phyloP scores from a whole-genome alignment of 305 asterid species.

The Plantago coronopus region DNA sequence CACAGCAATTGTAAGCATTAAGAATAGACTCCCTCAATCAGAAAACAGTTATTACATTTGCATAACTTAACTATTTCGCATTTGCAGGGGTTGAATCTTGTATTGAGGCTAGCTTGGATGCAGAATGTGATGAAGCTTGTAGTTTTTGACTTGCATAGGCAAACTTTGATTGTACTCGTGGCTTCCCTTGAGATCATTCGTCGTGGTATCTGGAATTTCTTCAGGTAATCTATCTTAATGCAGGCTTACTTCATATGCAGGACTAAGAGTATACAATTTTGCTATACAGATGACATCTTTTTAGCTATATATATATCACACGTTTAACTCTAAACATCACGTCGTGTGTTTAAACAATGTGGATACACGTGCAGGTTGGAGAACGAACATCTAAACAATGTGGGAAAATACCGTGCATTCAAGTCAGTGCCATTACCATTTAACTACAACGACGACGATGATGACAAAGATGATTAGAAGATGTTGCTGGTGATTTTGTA shows the following conservation, averaged over 20 bases:
- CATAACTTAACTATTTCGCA: background rate
- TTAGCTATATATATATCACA: too few relatives aligned
- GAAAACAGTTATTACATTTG: too few relatives aligned
- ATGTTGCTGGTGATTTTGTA: background rate
- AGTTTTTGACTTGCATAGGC: slow-evolving; percentile 35
- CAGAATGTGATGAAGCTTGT: slow-evolving; percentile 21
- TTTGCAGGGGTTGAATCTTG: slow-evolving; percentile 22
- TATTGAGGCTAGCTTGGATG: slow-evolving; percentile 58
- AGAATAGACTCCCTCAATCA: too few relatives aligned
- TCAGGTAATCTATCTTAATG: slow-evolving; percentile 31
- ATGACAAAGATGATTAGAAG: slow-evolving; percentile 39
- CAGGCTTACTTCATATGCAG: too few relatives aligned
- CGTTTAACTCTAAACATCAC: too few relatives aligned
- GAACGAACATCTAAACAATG: slow-evolving; percentile 75
- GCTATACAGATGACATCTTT: too few relatives aligned
- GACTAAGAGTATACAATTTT: too few relatives aligned
- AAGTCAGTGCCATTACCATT: slow-evolving; percentile 67
- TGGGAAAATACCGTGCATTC: slow-evolving; percentile 67
- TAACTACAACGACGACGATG: slow-evolving; percentile 40
- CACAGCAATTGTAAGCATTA: slow-evolving; percentile 38
- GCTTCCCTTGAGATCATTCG: slow-evolving; percentile 50
- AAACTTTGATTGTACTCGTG: slow-evolving; percentile 36
- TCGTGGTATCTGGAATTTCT: slow-evolving; percentile 55
- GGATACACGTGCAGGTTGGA: slow-evolving; percentile 50
- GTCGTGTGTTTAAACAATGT: too few relatives aligned